Evolutionary conservation across 1,284 basidiomycete genomes (phyloP), one percentile per base, ranked within the genome.

Genomic region (Ceratobasidium sp.): DNA sequence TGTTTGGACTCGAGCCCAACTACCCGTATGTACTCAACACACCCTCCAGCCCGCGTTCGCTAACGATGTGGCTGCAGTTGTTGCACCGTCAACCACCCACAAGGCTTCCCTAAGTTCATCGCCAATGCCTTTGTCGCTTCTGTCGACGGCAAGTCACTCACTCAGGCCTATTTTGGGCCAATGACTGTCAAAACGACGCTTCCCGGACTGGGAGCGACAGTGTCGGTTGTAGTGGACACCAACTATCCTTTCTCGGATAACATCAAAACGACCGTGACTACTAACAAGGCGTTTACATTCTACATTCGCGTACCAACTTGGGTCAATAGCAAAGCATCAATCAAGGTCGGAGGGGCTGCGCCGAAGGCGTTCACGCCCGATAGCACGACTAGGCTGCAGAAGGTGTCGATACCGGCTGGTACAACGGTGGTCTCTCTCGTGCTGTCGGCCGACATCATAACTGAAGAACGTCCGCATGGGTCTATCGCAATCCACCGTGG

Each of bases 41-140:
- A 26, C 26, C 23, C 58, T 18, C 5, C 28, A 39, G 2, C 15
- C 3, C 15, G n/a, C n/a, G 3, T 28, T 15, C 6, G 33, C 40
- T 77, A 26, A 77, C 26, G 5, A 7, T 55, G 12, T 20, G 33
- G 33, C 10, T 18, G 49, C 75, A 89, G 89, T 1, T 91, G 90
- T 83, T 91, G 90, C 83, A 90, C 89, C 2, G 90, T 91, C 78
- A 91, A 91, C 79, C 88, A 89, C 80, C 89, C 90, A 7, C 90
- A 77, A 82, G 90, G 90, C 53, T 90, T 88, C 87, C 90, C 90
- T 1, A 91, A 91, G 81, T 91, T 91, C 82, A 86, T 90, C 71
- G 85, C 88, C n/a, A 90, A 90, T 81, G 86, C 89, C 0, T 90
- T 91, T 83, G 84, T 90, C 12, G 87, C 86, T 0, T 89, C 89